A percentile compares a stretch with the other conserved stretches of the same genome.
These are phyloP conservation scores for Trichoderma orchidacearum DNA, from an alignment of 495 filamentous ascomycete species.

Conservation along the genomic window DNA sequence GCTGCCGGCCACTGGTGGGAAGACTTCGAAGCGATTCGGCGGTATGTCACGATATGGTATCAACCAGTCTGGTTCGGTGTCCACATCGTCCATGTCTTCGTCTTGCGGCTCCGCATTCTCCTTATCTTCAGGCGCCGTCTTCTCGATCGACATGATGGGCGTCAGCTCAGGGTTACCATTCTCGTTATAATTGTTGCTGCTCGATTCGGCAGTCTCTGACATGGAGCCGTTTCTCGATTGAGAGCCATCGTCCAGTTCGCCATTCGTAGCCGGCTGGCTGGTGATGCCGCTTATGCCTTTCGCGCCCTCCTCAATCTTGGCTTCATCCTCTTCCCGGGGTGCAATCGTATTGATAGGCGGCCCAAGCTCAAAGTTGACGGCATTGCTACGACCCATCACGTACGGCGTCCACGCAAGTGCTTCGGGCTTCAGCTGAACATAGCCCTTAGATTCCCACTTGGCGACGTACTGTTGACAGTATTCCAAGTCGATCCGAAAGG, in stretches of 20 bases:
- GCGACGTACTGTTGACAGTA: conserved; percentile 76
- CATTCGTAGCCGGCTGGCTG: conserved; percentile 13
- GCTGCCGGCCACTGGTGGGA: conserved; percentile 53
- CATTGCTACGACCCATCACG: conserved; percentile 79
- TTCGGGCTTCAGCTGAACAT: conserved; percentile 70
- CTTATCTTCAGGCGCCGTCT: conserved; percentile 10
- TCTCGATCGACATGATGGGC: conserved; percentile 14
- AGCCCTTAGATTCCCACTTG: conserved; percentile 75
- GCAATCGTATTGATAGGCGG: conserved; percentile 79
- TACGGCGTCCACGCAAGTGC: conserved; percentile 93
- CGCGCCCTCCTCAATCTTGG: conserved; percentile 20
- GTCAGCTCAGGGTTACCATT: conserved; percentile 11
- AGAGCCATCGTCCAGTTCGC: conserved; percentile 7
- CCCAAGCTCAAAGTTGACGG: conserved; percentile 71
- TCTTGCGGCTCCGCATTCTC: conserved; percentile 18
- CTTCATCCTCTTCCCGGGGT: conserved; percentile 60
- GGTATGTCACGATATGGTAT: conserved; percentile 45
- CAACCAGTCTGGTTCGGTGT: conserved; percentile 17
- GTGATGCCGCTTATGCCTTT: conserved; percentile 15
- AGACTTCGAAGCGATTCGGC: conserved; percentile 69
- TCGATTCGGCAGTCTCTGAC: neutral
- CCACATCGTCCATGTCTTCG: conserved; percentile 10
- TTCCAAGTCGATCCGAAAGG: conserved; percentile 67
- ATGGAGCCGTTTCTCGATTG: conserved; percentile 5
- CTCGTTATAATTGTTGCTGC: conserved; percentile 2